These are phyloP conservation scores for Cryptococcus jaspeensis DNA, from an alignment of 1,284 basidiomycete genomes.

Conservation along the genomic window DNA sequence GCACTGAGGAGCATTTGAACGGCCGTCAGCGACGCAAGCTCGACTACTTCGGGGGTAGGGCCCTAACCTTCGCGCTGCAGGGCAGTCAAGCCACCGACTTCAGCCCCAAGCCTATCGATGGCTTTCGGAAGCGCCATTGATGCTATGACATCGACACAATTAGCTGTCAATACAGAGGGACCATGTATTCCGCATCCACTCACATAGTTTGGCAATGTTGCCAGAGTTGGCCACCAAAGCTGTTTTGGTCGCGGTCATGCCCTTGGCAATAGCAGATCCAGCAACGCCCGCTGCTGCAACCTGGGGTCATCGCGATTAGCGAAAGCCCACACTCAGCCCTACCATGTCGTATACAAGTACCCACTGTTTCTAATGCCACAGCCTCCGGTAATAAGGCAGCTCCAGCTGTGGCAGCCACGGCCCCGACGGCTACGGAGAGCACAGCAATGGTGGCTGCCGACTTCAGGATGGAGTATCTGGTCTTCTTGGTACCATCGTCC, in stretches of 20 bases:
- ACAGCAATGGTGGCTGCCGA: conserved; percentile 46
- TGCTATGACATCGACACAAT: no score
- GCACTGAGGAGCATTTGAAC: not conserved
- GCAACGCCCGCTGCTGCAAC: conserved; percentile 22
- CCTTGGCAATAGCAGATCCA: conserved; percentile 29
- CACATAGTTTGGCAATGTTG: conserved; percentile 38
- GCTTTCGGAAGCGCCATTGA: conserved; percentile 39
- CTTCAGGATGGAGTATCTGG: conserved; percentile 40
- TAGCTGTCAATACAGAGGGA: no score
- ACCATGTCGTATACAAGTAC: conserved; percentile 4
- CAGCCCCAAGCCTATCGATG: conserved; percentile 34
- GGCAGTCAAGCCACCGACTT: conserved; percentile 37
- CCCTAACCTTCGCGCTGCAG: conserved; percentile 40
- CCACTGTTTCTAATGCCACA: conserved; percentile 24
- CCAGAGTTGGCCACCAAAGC: conserved; percentile 36
- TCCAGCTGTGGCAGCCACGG: conserved; percentile 41
- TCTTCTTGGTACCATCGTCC: conserved; percentile 39
- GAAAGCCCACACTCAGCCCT: no score
- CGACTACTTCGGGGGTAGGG: not conserved
- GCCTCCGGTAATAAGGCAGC: conserved; percentile 40
- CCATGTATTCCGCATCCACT: conserved; percentile 10
- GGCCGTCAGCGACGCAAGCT: not conserved
- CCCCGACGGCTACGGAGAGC: conserved; percentile 35
- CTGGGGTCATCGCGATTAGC: not conserved
- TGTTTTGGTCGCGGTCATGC: conserved; percentile 30